These are phyloP conservation scores for Haematococcus lacustris DNA, from an alignment of 139 green algal species.

Conservation along the genomic window DNA sequence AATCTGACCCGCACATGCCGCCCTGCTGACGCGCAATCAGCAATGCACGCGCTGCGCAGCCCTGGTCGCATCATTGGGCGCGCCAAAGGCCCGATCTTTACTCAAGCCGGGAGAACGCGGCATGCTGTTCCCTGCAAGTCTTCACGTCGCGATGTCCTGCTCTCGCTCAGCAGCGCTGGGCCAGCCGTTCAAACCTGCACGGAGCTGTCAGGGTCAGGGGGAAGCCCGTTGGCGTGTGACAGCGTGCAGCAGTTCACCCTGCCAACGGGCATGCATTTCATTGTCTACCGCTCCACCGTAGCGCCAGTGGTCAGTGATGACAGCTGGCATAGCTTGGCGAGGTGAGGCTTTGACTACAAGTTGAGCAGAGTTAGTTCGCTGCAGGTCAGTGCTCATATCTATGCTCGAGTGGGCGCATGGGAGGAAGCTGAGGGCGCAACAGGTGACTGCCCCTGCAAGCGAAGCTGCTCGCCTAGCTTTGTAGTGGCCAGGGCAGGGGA, in stretches of 20 bases:
- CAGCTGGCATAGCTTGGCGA: constrained; percentile 23
- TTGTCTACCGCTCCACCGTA: constrained; percentile 62
- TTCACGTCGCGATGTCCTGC: no score
- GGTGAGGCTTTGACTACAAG: neutral
- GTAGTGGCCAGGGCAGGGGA: neutral
- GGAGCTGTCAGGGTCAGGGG: no score
- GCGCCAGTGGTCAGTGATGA: constrained; percentile 67
- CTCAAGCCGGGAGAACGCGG: no score
- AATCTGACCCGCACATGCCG: no score
- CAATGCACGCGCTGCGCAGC: no score
- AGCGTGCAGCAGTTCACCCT: constrained; percentile 73
- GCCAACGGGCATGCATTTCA: constrained; percentile 80
- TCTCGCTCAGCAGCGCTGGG: no score
- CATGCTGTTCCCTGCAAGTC: no score
- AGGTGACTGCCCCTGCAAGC: constrained; percentile 24
- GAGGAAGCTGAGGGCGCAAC: constrained; percentile 67
- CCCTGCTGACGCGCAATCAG: no score
- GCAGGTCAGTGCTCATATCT: constrained; percentile 30
- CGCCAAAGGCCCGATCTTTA: no score
- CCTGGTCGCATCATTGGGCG: no score
- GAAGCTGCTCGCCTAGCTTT: neutral
- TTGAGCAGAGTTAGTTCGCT: neutral
- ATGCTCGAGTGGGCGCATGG: constrained; percentile 58
- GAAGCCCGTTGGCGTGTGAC: no score
- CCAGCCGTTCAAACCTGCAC: no score